A percentile compares a stretch with the other conserved stretches of the same genome.
Evolutionary conservation across 768 basidiomycete genomes (phyloP).

Genomic region (Strobilomyces echinocephalus): DNA sequence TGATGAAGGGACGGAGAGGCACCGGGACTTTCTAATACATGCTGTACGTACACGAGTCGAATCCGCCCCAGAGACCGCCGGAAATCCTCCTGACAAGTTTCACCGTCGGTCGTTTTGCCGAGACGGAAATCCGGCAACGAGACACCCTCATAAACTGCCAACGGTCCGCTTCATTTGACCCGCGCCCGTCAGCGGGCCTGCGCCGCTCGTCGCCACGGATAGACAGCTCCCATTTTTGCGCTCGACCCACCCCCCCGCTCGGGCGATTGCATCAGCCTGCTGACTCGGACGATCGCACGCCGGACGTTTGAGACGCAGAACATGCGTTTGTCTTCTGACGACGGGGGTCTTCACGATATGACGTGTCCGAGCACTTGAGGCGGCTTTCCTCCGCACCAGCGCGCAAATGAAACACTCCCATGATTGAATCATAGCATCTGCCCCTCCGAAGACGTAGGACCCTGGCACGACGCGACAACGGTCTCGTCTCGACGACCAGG

Average conservation of each 20-base stretch:
- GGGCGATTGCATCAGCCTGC: constrained; percentile 4
- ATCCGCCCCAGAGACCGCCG: constrained; percentile 11
- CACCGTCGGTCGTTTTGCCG: constrained; percentile 7
- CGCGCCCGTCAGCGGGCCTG: background rate
- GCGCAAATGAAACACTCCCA: constrained; percentile 20
- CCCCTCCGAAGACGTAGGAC: constrained; percentile 9
- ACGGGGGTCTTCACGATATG: background rate
- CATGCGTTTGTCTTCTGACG: background rate
- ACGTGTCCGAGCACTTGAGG: constrained; percentile 17
- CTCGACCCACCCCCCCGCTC: background rate
- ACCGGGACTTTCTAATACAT: background rate
- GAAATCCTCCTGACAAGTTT: constrained; percentile 20
- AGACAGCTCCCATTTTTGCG: constrained; percentile 8
- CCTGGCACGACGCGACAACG: background rate
- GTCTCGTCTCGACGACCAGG: background rate
- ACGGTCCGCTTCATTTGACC: constrained; percentile 1
- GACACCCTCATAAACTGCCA: background rate
- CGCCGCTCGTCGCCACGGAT: background rate
- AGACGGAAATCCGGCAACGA: background rate
- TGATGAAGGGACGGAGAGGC: background rate
- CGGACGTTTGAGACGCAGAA: background rate
- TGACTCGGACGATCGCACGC: constrained; percentile 5
- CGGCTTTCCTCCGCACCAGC: background rate
- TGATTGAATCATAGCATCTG: no score
- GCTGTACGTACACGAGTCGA: constrained; percentile 12